phyloP scores from a whole-genome alignment of 2,329 filamentous ascomycete species.

The Microascus cirrosus region DNA sequence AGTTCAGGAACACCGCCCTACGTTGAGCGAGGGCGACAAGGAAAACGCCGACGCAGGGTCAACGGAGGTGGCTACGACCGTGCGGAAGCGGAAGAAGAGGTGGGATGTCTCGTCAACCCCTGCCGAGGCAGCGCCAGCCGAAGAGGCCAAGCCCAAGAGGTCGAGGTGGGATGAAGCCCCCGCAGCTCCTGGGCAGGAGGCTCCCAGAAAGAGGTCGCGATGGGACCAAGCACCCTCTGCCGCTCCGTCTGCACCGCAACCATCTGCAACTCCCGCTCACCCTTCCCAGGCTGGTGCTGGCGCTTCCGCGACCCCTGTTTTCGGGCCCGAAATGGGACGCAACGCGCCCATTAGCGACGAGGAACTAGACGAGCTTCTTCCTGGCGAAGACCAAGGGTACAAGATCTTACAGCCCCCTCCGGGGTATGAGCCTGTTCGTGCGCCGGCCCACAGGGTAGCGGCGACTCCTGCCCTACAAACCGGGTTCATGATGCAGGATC shows the following conservation, averaged over 20 bases:
- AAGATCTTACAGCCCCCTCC: conserved; percentile 83
- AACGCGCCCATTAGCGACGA: conserved; percentile 84
- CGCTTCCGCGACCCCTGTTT: conserved; percentile 43
- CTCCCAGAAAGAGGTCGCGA: conserved; percentile 65
- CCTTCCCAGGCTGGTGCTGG: conserved; percentile 45
- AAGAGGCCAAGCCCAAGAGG: conserved; percentile 56
- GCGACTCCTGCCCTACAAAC: conserved; percentile 63
- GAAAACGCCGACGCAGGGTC: conserved; percentile 63
- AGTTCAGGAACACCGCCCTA: conserved; percentile 39
- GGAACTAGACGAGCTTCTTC: conserved; percentile 84
- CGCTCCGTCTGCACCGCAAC: conserved; percentile 61
- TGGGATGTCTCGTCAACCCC: conserved; percentile 72
- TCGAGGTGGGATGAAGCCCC: conserved; percentile 85
- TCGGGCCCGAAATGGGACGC: conserved; percentile 74
- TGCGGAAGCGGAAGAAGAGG: conserved; percentile 82
- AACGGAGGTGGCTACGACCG: conserved; percentile 48
- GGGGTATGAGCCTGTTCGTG: conserved; percentile 77
- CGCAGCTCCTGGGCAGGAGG: conserved; percentile 45
- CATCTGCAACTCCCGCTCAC: conserved; percentile 70
- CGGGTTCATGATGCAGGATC: conserved; percentile 97
- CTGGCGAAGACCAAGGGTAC: conserved; percentile 81
- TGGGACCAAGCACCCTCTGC: conserved; percentile 87
- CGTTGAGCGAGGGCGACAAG: conserved; percentile 62
- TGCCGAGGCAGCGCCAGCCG: conserved; percentile 33
- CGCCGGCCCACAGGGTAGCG: conserved; percentile 54